A percentile compares a stretch with the other conserved stretches of the same genome.
Evolutionary conservation across 768 basidiomycete species (phyloP).

Genomic region (Leccinellum rugosiceps): DNA sequence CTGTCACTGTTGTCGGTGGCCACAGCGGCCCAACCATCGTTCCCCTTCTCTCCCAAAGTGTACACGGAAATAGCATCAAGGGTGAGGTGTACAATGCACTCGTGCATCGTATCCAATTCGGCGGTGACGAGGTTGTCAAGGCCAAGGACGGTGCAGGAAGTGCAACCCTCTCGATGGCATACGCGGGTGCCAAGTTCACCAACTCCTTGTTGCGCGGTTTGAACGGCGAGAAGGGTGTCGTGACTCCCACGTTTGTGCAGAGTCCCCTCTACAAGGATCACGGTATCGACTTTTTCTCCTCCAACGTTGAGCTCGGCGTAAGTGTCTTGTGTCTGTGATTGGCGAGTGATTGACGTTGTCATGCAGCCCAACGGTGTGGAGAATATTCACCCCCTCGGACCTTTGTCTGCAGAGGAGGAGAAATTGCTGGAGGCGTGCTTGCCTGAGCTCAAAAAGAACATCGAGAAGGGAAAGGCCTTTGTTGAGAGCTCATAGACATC

Average conservation of each 20-base stretch:
- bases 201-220: constrained; percentile 57
- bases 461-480: constrained; percentile 88
- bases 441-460: constrained; percentile 96
- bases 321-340: constrained; percentile 18
- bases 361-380: constrained; percentile 78
- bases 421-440: constrained; percentile 82
- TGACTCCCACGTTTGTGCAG: constrained; percentile 86
- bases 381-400: constrained; percentile 85
- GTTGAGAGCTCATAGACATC: constrained; percentile 42
- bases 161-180: constrained; percentile 77
- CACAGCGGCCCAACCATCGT: constrained; percentile 98
- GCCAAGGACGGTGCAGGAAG: constrained; percentile 88
- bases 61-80: constrained; percentile 63
- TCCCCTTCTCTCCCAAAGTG: constrained; percentile 85
- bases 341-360: constrained; percentile 9
- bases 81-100: constrained; percentile 76
- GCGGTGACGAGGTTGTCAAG: constrained; percentile 98
- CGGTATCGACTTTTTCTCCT: constrained; percentile 94
- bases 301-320: constrained; percentile 92
- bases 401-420: constrained; percentile 78
- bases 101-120: constrained; percentile 93
- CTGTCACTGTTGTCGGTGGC: constrained; percentile 88
- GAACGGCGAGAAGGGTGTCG: constrained; percentile 62
- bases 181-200: constrained; percentile 72
- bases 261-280: constrained; percentile 80